phyloP scores from a whole-genome alignment of 2,329 filamentous ascomycete species.

The Hypoxylon sp. region DNA sequence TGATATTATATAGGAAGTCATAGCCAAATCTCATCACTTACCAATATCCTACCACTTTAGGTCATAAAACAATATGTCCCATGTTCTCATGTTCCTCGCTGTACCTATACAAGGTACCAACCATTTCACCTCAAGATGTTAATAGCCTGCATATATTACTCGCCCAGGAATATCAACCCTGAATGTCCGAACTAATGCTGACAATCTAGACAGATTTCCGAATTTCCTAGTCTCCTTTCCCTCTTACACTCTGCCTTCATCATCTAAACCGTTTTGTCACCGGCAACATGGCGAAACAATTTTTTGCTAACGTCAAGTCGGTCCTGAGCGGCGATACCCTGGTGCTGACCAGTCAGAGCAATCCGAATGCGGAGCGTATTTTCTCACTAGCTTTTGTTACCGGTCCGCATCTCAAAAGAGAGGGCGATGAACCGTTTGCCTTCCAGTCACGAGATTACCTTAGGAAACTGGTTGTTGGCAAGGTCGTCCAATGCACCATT shows the following conservation, averaged over 20 bases:
- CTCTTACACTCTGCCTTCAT: slow-evolving; percentile 32
- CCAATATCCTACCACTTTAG: slow-evolving; percentile 1
- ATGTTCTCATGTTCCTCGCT: slow-evolving; percentile 13
- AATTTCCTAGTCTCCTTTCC: slow-evolving; percentile 20
- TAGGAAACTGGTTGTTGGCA: slow-evolving; percentile 86
- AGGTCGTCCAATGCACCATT: slow-evolving; percentile 86
- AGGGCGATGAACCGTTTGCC: slow-evolving; percentile 91
- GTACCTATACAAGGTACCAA: slow-evolving; percentile 9
- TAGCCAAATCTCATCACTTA: slow-evolving; percentile 3
- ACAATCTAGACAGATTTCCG: slow-evolving; percentile 43
- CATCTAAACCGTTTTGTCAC: slow-evolving; percentile 59
- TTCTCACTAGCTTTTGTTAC: slow-evolving; percentile 94
- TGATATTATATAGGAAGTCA: background rate
- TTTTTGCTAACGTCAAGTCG: slow-evolving; percentile 87
- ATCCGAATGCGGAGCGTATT: slow-evolving; percentile 85
- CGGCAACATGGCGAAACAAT: slow-evolving; percentile 60
- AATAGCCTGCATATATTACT: background rate
- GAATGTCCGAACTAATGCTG: slow-evolving; percentile 25
- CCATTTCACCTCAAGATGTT: background rate
- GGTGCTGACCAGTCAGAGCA: slow-evolving; percentile 84
- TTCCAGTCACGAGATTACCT: slow-evolving; percentile 97
- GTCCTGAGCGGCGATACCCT: slow-evolving; percentile 95
- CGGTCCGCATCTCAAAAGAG: slow-evolving; percentile 86
- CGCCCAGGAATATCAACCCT: background rate
- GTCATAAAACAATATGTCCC: background rate